Evolutionary conservation across 176 grass and related monocot species (phyloP), one percentile per base, ranked within the genome.

Genomic region (Bolboschoenus planiculmis): DNA sequence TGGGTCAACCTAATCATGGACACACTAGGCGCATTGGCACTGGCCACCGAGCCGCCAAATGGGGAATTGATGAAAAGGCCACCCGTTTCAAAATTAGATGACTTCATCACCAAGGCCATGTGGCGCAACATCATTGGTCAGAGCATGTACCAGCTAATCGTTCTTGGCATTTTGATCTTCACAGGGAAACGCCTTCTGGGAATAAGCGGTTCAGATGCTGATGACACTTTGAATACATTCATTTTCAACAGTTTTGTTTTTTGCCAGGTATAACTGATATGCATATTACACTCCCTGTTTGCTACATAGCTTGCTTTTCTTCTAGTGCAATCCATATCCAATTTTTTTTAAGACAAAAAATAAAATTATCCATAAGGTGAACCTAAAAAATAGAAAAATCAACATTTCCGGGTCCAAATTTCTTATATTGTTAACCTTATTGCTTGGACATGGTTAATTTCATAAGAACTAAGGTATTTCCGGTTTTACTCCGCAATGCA

Each of bases 1-100:
- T 97, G 95, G 95, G 95, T 97, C 53, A 97, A 97, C 90, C 78
- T 97, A 84, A 94, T 94, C 83, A 97, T 97, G 95, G 95, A 97
- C 83, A 97, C 95, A 2, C 88, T 97, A 0, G 95, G 95, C 1
- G 95, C 95, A 13, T 56, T 97, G 39, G 95, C 95, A 61, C 88
- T 97, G 54, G 95, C 95, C 26, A 97, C 95, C 1, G 95, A 97
- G 40, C 95, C 95, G 0, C 92, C 95, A 1, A 90, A 89, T 57
- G 88, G 92, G 23, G 36, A 74, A 0, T 82, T 94, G 84, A 94
- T 97, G 95, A 62, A 23, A 85, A 84, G 92, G 81, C 95, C 88
- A 14, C 90, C 95, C 4, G 90, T 94, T 3, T 92, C 90, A 1
- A 73, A 86, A 11, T 85, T 85, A 2, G 92, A 92, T 62, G 87